Conservation (phyloP, 306 rosid species). For the Prunus mume region DNA sequence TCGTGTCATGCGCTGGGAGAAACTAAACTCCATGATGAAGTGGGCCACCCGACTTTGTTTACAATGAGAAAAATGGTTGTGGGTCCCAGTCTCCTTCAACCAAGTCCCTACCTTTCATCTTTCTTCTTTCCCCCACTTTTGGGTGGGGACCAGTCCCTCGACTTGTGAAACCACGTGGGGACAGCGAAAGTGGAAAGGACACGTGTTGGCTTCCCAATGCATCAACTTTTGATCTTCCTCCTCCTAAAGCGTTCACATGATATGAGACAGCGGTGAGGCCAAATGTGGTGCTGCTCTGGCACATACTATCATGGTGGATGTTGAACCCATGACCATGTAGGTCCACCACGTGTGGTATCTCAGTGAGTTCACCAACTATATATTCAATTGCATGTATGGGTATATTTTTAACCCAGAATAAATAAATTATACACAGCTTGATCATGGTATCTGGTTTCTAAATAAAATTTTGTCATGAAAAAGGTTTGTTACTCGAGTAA, state of each 20-base stretch:
- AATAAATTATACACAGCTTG: no score
- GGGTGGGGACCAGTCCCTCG: slow-evolving; percentile 17
- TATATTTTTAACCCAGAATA: not conserved
- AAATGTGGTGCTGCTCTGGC: slow-evolving; percentile 37
- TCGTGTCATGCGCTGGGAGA: slow-evolving; percentile 1
- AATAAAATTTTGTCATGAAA: no score
- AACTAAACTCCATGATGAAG: not conserved
- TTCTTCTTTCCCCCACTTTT: not conserved
- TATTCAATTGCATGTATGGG: not conserved
- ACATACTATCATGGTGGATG: slow-evolving; percentile 35
- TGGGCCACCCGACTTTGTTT: not conserved
- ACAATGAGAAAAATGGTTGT: slow-evolving; percentile 13
- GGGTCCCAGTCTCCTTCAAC: slow-evolving; percentile 9
- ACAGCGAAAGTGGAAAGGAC: not conserved
- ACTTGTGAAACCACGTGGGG: slow-evolving; percentile 37
- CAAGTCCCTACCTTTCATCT: not conserved
- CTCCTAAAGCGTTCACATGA: not conserved
- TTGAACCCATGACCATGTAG: slow-evolving; percentile 26
- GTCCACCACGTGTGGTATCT: slow-evolving; percentile 26
- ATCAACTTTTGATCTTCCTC: not conserved
- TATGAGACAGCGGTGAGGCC: not conserved
- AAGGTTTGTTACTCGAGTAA: no score
- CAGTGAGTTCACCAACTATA: slow-evolving; percentile 1
- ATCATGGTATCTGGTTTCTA: no score
- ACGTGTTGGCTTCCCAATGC: slow-evolving; percentile 14